Evolutionary conservation across 768 basidiomycete genomes (phyloP).

Genomic region (Calocybe indica): DNA sequence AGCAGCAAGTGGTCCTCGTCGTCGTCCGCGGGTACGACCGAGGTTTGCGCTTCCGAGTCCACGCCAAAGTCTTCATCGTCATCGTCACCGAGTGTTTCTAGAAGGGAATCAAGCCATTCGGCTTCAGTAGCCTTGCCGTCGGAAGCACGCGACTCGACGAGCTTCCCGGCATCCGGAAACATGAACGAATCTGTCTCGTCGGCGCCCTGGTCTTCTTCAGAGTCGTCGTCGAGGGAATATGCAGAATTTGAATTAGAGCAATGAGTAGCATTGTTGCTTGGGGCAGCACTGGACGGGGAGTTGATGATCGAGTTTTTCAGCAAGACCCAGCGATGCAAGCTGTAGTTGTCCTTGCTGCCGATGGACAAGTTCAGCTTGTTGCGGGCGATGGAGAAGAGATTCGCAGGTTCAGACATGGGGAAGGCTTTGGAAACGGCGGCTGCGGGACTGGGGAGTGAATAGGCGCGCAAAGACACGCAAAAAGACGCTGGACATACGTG

Average conservation of each 20-base stretch:
- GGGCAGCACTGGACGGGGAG: slow-evolving; percentile 31
- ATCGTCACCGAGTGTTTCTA: slow-evolving; percentile 70
- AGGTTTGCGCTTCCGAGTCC: slow-evolving; percentile 38
- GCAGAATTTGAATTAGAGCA: slow-evolving; percentile 20
- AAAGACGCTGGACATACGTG: not conserved
- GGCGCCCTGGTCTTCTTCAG: slow-evolving; percentile 45
- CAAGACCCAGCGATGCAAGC: slow-evolving; percentile 82
- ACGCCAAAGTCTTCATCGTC: slow-evolving; percentile 52
- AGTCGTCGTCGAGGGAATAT: slow-evolving; percentile 32
- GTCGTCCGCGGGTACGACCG: slow-evolving; percentile 46
- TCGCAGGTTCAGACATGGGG: slow-evolving; percentile 32
- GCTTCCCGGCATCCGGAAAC: slow-evolving; percentile 70
- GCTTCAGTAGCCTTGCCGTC: slow-evolving; percentile 54
- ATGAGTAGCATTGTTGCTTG: slow-evolving; percentile 25
- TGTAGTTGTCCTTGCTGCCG: slow-evolving; percentile 59
- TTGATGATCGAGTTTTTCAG: slow-evolving; percentile 78
- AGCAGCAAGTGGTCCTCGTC: slow-evolving; percentile 65
- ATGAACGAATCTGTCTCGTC: slow-evolving; percentile 66
- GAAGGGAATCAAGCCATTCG: slow-evolving; percentile 76
- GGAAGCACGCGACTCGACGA: slow-evolving; percentile 31
- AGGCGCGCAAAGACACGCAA: not conserved
- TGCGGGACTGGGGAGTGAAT: slow-evolving; percentile 10
- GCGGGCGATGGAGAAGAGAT: slow-evolving; percentile 60
- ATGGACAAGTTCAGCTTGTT: slow-evolving; percentile 66
- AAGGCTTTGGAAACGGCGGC: slow-evolving; percentile 11